Evolutionary conservation across 805 yeast genomes (phyloP), one percentile per base, ranked within the genome.

Genomic region (Cyberlindnera japonica): DNA sequence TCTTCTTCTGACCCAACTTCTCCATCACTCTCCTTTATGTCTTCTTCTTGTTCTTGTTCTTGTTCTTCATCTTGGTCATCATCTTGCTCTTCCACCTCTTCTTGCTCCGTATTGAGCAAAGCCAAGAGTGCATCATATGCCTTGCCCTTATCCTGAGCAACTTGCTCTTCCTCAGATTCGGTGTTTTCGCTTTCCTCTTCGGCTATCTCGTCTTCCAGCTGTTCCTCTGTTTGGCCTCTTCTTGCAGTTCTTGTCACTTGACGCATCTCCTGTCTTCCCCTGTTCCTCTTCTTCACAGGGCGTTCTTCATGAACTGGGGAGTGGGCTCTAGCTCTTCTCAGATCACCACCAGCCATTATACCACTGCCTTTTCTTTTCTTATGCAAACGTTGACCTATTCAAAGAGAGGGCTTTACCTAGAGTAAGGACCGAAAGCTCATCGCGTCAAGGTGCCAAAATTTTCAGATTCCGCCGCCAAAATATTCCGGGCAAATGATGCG

Each of bases 91-190:
- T 22, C 40, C 32, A 45, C 48, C 22, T 48, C 42, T n/a, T 40
- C 56, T 16, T 61, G 57, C 46, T 70, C 73, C 9, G 75, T 60
- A 31, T 67, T 71, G 45, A 83, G 66, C 35, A 84, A 67, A 1
- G 85, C 76, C 54, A 83, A 58, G 37, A 84, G 63, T 1, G 90
- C 89, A 49, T 75, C 72, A 58, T 83, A 83, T 0, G 83, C 83
- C 51, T 68, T 65, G 3, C 71, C 68, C 26, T 61, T 53, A 1
- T 51, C 58, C 19, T 32, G 51, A 12, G 47, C 57, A 4, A 35
- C 50, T 4, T 38, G 43, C 10, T 44, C 55, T 20, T 44, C 55
- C 10, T 47, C 54, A 5, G 27, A 46, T 4, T 30, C 44, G 16
- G 35, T 43, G 26, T 37, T 41, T 15, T 51, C 57, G 6, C 43